Percentiles rank a stretch among this genome's conserved stretches.
Evolutionary conservation across 257 asterid genomes (phyloP).

Genomic region (Penstemon eatonii): DNA sequence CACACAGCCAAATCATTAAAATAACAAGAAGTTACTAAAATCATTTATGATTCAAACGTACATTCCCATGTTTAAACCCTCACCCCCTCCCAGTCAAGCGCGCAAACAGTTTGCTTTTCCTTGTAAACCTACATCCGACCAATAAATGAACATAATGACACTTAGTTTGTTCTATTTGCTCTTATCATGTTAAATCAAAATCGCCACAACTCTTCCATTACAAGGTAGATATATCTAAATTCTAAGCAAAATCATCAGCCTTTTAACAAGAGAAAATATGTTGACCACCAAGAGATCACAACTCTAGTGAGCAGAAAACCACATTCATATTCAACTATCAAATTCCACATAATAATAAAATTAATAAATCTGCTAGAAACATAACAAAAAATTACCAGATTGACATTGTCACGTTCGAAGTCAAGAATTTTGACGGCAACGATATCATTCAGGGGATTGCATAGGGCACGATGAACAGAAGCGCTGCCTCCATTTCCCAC

Average conservation of each 20-base stretch:
- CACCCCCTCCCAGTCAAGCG: background rate
- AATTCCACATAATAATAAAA: background rate
- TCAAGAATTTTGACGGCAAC: slow-evolving; percentile 92
- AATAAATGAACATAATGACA: no score
- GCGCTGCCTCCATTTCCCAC: slow-evolving; percentile 96
- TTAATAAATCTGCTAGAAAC: background rate
- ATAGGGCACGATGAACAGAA: slow-evolving; percentile 81
- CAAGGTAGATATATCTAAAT: background rate
- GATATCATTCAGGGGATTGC: slow-evolving; percentile 61
- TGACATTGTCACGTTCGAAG: slow-evolving; percentile 81
- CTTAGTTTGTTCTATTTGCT: background rate
- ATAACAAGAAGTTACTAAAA: background rate
- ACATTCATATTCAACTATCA: background rate
- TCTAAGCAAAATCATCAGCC: background rate
- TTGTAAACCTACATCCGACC: background rate
- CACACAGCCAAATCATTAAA: background rate
- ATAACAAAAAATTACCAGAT: slow-evolving; percentile 57
- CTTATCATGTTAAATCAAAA: background rate
- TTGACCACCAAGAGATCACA: background rate
- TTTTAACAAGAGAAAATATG: background rate
- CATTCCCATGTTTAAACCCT: background rate
- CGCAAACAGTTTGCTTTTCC: background rate
- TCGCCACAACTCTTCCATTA: background rate
- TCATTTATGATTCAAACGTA: background rate
- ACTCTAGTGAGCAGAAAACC: background rate